Base-by-base conservation (phyloP, 805 yeast genomes). In the Kuraishia cidri region DNA sequence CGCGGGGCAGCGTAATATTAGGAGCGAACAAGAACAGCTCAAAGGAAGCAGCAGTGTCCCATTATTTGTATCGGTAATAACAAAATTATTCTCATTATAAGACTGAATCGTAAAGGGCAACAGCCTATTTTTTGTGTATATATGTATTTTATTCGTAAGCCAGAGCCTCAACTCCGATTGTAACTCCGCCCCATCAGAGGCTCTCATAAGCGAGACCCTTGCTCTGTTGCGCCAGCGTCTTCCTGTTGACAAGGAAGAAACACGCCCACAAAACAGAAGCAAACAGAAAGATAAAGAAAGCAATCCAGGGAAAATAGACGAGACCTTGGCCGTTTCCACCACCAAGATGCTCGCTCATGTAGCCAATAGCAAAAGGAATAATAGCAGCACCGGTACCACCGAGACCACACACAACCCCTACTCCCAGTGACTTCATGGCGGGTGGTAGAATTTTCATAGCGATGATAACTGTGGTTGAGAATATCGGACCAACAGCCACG, bases 381-480 rank as follows among this genome's bases (percentile, higher is more conserved):
- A 72, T 64, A 0, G 94, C 90, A n/a, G 81, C 82, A 1, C 94
- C 95, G 11, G 79, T 73, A 3, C 92, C 88, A 5, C 94, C 94
- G 38, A 83, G 49, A 0, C 92, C 87, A 35, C 87, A 76, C 14
- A 80, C 72, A 34, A 81, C 62, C 1, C 94, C 88, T 6, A 85
- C 66, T 1, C 86, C 88, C 12, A 73, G 55, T 7, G 81, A 70
- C 33, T 80, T 81, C 33, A 69, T 56, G 26, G 62, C 64, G 18
- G 58, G 53, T 1, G 94, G 94, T 27, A 85, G 50, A 2, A 75
- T 58, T 34, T 75, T 72, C 29, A 81, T 53, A 2, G 85, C 66
- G 7, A 79, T 69, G 10, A 80, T 71, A 32, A 81, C 74, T 0
- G 82, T 72, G 5, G 88, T 76, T 1, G 94, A 87, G 52, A 68